Conservation (phyloP, 768 basidiomycete species). For the Mycena kentingensis region DNA sequence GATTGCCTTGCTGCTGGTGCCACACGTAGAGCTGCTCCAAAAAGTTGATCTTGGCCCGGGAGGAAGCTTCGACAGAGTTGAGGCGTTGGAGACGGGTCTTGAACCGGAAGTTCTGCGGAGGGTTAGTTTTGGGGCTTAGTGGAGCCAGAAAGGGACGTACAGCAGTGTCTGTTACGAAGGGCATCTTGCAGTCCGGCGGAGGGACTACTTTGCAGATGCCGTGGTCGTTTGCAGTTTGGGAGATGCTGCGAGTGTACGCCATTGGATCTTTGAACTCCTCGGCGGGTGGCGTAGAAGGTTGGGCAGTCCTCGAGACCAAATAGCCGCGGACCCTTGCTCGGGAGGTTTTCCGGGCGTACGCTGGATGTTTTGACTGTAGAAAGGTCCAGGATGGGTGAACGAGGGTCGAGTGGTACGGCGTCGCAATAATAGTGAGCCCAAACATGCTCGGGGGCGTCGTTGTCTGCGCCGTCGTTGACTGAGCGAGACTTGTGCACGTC, state of each 20-base stretch:
- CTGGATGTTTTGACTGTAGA: slow-evolving; percentile 69
- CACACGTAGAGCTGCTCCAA: slow-evolving; percentile 95
- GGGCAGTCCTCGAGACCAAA: slow-evolving; percentile 92
- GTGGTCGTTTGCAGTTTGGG: slow-evolving; percentile 66
- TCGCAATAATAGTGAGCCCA: slow-evolving; percentile 52
- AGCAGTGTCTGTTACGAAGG: slow-evolving; percentile 93
- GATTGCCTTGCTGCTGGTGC: slow-evolving; percentile 93
- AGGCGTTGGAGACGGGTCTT: slow-evolving; percentile 92
- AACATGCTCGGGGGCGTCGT: slow-evolving; percentile 50
- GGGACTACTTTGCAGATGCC: slow-evolving; percentile 98
- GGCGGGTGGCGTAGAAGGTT: slow-evolving; percentile 79
- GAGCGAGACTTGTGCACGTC: slow-evolving; percentile 73
- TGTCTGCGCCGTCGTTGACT: slow-evolving; percentile 55
- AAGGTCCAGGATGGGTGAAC: slow-evolving; percentile 65
- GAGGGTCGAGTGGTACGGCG: slow-evolving; percentile 57
- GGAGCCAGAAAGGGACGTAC: slow-evolving; percentile 46
- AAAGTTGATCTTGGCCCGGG: slow-evolving; percentile 95
- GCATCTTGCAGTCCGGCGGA: slow-evolving; percentile 92
- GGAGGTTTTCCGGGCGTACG: slow-evolving; percentile 43
- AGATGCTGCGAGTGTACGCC: slow-evolving; percentile 85
- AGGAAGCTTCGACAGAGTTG: slow-evolving; percentile 96
- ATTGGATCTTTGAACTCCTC: slow-evolving; percentile 95
- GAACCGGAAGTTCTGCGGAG: slow-evolving; percentile 82
- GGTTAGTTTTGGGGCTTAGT: slow-evolving; percentile 38
- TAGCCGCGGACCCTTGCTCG: slow-evolving; percentile 55